Percentiles rank a stretch among this genome's conserved stretches.
Evolutionary conservation across 306 rosid species (phyloP).

Genomic region (Medicago ruthenica): DNA sequence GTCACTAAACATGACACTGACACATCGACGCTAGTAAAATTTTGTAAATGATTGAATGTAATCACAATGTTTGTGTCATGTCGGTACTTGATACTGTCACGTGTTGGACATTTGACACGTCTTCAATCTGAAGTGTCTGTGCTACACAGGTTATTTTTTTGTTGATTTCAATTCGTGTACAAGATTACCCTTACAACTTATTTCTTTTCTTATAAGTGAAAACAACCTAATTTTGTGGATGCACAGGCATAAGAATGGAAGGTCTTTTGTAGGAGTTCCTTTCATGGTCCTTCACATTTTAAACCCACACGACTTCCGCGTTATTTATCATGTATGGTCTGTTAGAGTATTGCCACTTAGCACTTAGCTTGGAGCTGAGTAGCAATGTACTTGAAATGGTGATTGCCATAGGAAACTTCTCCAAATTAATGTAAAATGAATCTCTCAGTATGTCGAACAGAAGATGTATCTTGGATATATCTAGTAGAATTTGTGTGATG

Average conservation of each 20-base stretch:
- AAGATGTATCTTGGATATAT: conserved; percentile 13
- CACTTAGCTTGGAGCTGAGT: not conserved
- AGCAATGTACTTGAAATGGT: not conserved
- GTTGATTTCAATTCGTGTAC: not conserved
- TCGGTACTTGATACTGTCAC: not conserved
- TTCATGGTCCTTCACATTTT: not conserved
- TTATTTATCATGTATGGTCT: not conserved
- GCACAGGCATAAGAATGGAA: not conserved
- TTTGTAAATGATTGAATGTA: not conserved
- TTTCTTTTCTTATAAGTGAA: not conserved
- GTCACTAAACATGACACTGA: not conserved
- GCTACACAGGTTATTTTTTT: not conserved
- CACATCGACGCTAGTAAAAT: not conserved
- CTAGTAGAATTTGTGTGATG: not conserved
- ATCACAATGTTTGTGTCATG: not conserved
- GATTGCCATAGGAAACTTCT: not conserved
- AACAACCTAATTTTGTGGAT: conserved; percentile 21
- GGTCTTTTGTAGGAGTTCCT: not conserved
- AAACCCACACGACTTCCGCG: not conserved
- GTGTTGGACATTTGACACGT: not conserved
- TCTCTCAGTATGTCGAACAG: not conserved
- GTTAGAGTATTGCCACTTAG: not conserved
- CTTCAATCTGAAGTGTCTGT: not conserved
- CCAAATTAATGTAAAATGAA: not conserved
- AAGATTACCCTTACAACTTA: not conserved